Base-by-base conservation (phyloP, 768 basidiomycete genomes). In the Tricholoma sp. region DNA sequence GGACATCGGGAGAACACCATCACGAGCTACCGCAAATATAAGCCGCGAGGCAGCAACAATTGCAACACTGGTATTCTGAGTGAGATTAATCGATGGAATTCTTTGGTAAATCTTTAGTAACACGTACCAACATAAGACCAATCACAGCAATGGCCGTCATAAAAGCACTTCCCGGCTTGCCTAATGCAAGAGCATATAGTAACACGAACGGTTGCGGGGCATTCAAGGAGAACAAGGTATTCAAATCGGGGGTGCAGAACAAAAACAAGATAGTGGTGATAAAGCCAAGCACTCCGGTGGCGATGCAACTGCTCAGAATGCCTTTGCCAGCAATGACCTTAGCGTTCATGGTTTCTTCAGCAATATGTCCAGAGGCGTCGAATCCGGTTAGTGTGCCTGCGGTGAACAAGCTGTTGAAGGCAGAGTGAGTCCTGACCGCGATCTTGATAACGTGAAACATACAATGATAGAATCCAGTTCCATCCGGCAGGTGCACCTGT, bases 381-480 rank as follows among this genome's bases (percentile, higher is more conserved):
- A 94, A 96, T 6, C 94, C 94, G 3, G 89, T 94, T 74, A 96
- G 73, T 0, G 88, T 91, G 10, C 93, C 91, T 0, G 92, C 85
- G 1, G 91, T 89, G 71, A 92, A 94, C 19, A 95, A 77, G 76
- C 89, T 91, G 55, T 9, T 41, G n/a, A 34, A 37, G 21, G 5
- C 6, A 31, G n/a, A 32, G 49, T 62, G 27, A 56, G 51, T 21
- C 35, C 18, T 19, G 3, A n/a, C 14, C 31, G 8, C 31, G 16
- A 41, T 29, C 35, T 8, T 18, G 19, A 43, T 10, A 35, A 47
- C 18, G 46, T 19, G 50, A 21, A 21, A 63, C 70, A 24, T 62
- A 91, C 91, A 92, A 91, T 4, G 88, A 91, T 37, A 97, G 71
- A 14, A 92, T 80, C 91, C 91, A 96, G 64, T 94, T 95, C 94